Evolutionary conservation across 306 rosid genomes (phyloP).

Genomic region (Quercus bicolor): DNA sequence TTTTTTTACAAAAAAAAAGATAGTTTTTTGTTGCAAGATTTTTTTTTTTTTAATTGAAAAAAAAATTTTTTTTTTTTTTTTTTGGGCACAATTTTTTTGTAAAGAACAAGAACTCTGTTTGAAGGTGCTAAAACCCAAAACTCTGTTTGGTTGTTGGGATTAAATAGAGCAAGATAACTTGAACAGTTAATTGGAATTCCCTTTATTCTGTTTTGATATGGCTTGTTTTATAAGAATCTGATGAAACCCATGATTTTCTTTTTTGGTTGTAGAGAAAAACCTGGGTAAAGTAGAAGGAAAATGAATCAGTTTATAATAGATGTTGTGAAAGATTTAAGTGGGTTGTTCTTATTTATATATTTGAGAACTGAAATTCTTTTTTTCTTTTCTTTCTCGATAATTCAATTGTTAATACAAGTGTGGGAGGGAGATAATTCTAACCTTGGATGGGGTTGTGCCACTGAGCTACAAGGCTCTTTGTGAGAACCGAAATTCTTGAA

Average conservation of each 20-base stretch:
- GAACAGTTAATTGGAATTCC: neutral
- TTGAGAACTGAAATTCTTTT: constrained; percentile 2
- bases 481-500: constrained; percentile 4
- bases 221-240: neutral
- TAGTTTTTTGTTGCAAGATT: neutral
- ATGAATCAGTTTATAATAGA: neutral
- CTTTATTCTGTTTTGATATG: neutral
- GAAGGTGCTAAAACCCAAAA: neutral
- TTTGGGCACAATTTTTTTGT: neutral
- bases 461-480: no score
- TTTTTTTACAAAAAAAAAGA: neutral
- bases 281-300: neutral
- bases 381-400: no score
- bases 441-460: no score
- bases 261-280: neutral
- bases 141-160: neutral
- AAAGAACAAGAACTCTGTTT: neutral
- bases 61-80: neutral
- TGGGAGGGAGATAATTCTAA: no score
- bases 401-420: no score
- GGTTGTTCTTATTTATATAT: neutral
- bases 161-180: neutral
- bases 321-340: neutral
- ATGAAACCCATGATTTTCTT: neutral
- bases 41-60: neutral